phyloP scores from a whole-genome alignment of 192 early-diverging fungal species.

The Podila minutissima region DNA sequence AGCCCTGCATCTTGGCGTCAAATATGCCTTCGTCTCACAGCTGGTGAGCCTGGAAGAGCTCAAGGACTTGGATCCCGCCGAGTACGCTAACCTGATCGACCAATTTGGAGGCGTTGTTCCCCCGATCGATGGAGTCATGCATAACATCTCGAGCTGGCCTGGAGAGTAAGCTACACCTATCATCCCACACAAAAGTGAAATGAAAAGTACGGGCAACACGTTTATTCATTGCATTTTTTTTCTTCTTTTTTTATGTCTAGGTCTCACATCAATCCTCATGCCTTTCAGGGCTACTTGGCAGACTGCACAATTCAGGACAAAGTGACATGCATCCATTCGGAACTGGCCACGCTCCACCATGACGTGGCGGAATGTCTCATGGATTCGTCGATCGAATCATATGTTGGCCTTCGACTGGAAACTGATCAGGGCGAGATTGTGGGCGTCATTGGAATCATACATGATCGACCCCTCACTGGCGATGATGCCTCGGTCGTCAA shows the following conservation, averaged over 20 bases:
- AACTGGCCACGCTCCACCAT: conserved; percentile 17
- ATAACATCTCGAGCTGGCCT: conserved; percentile 48
- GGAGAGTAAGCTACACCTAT: conserved; percentile 21
- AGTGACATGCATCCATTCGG: conserved; percentile 21
- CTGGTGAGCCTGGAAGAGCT: conserved; percentile 45
- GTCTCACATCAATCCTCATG: conserved; percentile 43
- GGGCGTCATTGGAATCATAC: conserved; percentile 53
- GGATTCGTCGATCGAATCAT: conserved; percentile 41
- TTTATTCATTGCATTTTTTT: not conserved
- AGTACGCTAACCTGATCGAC: conserved; percentile 42
- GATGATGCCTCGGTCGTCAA: conserved; percentile 39
- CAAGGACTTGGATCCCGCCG: conserved; percentile 47
- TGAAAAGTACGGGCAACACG: not conserved
- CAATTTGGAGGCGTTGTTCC: conserved; percentile 42
- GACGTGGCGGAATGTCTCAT: conserved; percentile 37
- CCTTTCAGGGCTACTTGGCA: conserved; percentile 46
- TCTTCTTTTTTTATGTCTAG: not conserved
- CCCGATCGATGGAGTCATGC: conserved; percentile 47
- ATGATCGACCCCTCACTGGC: conserved; percentile 32
- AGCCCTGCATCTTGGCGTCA: conserved; percentile 30
- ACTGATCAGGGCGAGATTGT: conserved; percentile 44
- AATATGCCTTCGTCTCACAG: conserved; percentile 47
- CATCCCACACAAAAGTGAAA: too few species aligned
- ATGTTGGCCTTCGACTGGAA: conserved; percentile 54
- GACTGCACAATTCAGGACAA: conserved; percentile 51